Evolutionary conservation across 306 rosid species (phyloP), one percentile per base, ranked within the genome.

Genomic region (Rubus idaeus): DNA sequence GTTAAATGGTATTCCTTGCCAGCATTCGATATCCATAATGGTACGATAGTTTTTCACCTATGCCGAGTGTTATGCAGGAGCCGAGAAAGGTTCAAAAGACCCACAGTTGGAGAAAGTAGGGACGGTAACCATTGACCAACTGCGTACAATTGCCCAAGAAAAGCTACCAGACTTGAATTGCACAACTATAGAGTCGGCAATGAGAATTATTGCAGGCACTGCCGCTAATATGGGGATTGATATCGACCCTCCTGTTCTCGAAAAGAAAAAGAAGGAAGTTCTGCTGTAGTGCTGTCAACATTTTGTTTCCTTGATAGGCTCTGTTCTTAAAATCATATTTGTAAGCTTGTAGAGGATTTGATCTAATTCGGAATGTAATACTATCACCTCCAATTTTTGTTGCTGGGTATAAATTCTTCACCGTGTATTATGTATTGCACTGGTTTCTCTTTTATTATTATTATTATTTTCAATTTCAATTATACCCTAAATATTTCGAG

Each of bases 211-310:
- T 81, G 98, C 98, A 9, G 99, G 99, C 52, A 95, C 99, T 9
- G 98, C 99, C 13, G 99, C 98, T 64, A 95, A 95, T 84, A 92
- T 95, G 99, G 99, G 99, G 83, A 95, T 95, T 37, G 99, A 92
- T 6, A 82, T 95, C 53, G 99, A 95, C 80, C 98, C 99, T 79
- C 99, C 99, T 39, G 79, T 95, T 77, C 97, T 90, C 58, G 93
- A 84, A 84, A 86, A 86, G 72, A 92, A 92, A 72, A 71, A 84
- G 87, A 95, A 92, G 92, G 80, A 78, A 83, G 26, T 80, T 40
- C 68, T 86, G 66, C 74, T 86, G 53, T 90, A 66, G 69, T 65
- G 9, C 51, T 14, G 30, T 10, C 35, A 45, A 66, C 75, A 44
- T 50, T 75, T 62, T 64, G 18, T 53, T 17, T 74, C 42, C 72